Percentiles rank a stretch among this genome's conserved stretches.
Conservation (phyloP, 176 grass and related monocot species). For the Sorghum bicolor region Sorghum_bicolor_NCBIv3 NC_012871.2:9552501-9553000, state of each 20-base stretch:
- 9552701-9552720: conserved; percentile 69
- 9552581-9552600: conserved; percentile 41
- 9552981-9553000: neutral
- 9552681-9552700: neutral
- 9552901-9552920: conserved; percentile 83
- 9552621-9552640: neutral
- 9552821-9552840: neutral
- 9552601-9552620: conserved; percentile 41
- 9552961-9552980: conserved; percentile 87
- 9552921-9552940: conserved; percentile 79
- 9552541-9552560: conserved; percentile 43
- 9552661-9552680: neutral
- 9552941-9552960: conserved; percentile 81
- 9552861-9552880: neutral
- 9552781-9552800: conserved; percentile 27
- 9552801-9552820: neutral
- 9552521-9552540: conserved; percentile 41
- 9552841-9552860: neutral
- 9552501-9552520: conserved; percentile 32
- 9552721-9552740: conserved; percentile 77
- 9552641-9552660: neutral
- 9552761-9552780: conserved; percentile 81
- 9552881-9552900: conserved; percentile 55
- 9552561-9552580: conserved; percentile 45
- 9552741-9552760: conserved; percentile 60